Percentiles rank a stretch among this genome's conserved stretches.
Evolutionary conservation across 23 red algal genomes (phyloP).

Genomic region (Chondrus crispus): DNA sequence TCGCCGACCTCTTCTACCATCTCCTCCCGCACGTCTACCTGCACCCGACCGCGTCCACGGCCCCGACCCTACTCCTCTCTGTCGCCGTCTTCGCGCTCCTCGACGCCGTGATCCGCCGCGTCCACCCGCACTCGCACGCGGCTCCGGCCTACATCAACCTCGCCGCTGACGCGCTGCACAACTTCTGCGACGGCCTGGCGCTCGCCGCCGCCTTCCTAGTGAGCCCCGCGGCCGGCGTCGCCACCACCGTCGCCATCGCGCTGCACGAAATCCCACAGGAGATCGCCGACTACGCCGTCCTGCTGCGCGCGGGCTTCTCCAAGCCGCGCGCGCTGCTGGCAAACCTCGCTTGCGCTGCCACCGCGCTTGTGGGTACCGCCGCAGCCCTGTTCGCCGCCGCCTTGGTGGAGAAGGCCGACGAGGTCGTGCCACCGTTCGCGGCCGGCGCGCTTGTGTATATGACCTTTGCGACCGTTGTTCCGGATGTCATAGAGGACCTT

Average conservation of each 20-base stretch:
- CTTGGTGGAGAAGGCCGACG: neutral
- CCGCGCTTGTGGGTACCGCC: slow-evolving; percentile 53
- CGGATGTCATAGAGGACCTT: slow-evolving; percentile 52
- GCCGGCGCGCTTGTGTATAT: slow-evolving; percentile 83
- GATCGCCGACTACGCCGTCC: slow-evolving; percentile 75
- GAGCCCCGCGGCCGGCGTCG: slow-evolving; percentile 28
- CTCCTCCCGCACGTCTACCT: slow-evolving; percentile 64
- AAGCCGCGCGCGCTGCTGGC: slow-evolving; percentile 41
- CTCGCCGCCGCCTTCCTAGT: slow-evolving; percentile 65
- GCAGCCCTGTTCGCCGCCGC: slow-evolving; percentile 23
- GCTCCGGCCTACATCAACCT: slow-evolving; percentile 76
- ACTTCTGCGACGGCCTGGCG: slow-evolving; percentile 79
- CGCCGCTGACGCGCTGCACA: slow-evolving; percentile 82
- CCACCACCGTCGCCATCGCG: slow-evolving; percentile 67
- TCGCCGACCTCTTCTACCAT: slow-evolving; percentile 75
- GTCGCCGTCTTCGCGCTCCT: slow-evolving; percentile 33
- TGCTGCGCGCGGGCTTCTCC: slow-evolving; percentile 58
- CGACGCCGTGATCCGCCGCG: slow-evolving; percentile 7
- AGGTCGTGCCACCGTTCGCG: slow-evolving; percentile 49
- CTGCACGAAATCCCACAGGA: slow-evolving; percentile 95
- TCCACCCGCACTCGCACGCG: neutral
- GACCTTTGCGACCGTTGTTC: slow-evolving; percentile 64
- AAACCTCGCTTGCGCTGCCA: slow-evolving; percentile 50
- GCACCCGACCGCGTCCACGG: neutral
- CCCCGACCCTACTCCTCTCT: slow-evolving; percentile 29